phyloP scores from a whole-genome alignment of 2,329 filamentous ascomycete genomes.

The Calonectria henricotiae region DNA sequence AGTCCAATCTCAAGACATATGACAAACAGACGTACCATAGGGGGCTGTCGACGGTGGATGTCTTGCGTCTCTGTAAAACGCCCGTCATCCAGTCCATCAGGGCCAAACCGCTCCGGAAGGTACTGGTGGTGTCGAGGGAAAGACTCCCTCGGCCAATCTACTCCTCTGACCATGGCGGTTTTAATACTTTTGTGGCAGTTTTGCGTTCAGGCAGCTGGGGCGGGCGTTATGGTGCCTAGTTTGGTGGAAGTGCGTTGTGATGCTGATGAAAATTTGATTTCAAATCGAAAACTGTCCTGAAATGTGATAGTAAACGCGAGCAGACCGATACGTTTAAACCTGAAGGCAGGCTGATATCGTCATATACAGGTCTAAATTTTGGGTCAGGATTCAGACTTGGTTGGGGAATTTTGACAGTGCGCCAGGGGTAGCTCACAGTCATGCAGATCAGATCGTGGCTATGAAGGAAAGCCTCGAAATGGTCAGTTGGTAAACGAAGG shows the following conservation, averaged over 20 bases:
- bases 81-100: slow-evolving; percentile 54
- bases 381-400: background rate
- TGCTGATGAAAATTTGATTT: background rate
- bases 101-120: slow-evolving; percentile 53
- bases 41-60: slow-evolving; percentile 58
- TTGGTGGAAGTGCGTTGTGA: background rate
- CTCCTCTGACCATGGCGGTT: slow-evolving; percentile 59
- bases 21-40: slow-evolving; percentile 56
- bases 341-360: background rate
- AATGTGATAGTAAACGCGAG: background rate
- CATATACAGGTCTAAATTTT: slow-evolving; percentile 6
- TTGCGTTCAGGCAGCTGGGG: background rate
- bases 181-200: background rate
- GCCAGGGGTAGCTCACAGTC: slow-evolving; percentile 11
- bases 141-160: slow-evolving; percentile 59
- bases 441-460: slow-evolving; percentile 23
- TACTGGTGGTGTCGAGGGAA: slow-evolving; percentile 59
- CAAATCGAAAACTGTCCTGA: background rate
- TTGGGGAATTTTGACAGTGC: background rate
- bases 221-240: background rate
- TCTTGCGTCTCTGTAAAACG: slow-evolving; percentile 59
- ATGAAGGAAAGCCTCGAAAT: background rate
- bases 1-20: background rate
- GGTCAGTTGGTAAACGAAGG: background rate
- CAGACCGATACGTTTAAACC: background rate